A percentile compares a stretch with the other conserved stretches of the same genome.
Conservation (phyloP, 805 yeast species). For the Wickerhamiella bombiphila region DNA sequence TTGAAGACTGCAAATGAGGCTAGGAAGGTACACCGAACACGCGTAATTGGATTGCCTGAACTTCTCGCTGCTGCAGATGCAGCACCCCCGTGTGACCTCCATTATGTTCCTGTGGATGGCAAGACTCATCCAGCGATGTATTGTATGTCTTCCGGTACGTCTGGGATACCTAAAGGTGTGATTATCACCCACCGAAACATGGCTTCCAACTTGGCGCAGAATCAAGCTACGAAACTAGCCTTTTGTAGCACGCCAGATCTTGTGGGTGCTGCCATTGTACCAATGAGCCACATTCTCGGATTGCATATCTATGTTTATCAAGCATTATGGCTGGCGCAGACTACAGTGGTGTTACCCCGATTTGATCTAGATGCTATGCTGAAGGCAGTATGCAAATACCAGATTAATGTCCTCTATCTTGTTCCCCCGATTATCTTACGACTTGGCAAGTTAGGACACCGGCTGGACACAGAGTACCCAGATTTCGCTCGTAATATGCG, state of each 20-base stretch:
- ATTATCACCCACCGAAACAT: constrained; percentile 42
- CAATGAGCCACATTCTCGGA: constrained; percentile 22
- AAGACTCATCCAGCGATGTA: constrained; percentile 14
- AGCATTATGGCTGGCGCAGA: constrained; percentile 11
- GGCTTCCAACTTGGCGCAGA: constrained; percentile 23
- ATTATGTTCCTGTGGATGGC: neutral
- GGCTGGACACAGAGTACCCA: constrained; percentile 28
- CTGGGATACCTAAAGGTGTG: constrained; percentile 64
- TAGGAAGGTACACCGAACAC: neutral
- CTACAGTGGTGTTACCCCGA: constrained; percentile 16
- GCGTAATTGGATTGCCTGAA: neutral
- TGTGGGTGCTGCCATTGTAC: constrained; percentile 23
- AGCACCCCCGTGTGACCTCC: neutral
- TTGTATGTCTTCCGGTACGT: constrained; percentile 20
- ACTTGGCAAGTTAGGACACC: constrained; percentile 29
- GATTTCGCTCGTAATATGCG: constrained; percentile 28
- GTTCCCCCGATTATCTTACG: constrained; percentile 29
- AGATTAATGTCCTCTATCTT: constrained; percentile 28
- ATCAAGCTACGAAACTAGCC: neutral
- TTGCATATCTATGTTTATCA: constrained; percentile 18
- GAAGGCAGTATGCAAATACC: constrained; percentile 16
- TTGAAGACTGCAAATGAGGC: neutral
- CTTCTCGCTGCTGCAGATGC: neutral
- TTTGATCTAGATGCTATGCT: constrained; percentile 21
- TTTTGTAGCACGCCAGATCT: constrained; percentile 20